Percentiles rank a stretch among this genome's conserved stretches.
Conservation (phyloP, 805 yeast genomes). For the Metschnikowia reukaufii region DNA sequence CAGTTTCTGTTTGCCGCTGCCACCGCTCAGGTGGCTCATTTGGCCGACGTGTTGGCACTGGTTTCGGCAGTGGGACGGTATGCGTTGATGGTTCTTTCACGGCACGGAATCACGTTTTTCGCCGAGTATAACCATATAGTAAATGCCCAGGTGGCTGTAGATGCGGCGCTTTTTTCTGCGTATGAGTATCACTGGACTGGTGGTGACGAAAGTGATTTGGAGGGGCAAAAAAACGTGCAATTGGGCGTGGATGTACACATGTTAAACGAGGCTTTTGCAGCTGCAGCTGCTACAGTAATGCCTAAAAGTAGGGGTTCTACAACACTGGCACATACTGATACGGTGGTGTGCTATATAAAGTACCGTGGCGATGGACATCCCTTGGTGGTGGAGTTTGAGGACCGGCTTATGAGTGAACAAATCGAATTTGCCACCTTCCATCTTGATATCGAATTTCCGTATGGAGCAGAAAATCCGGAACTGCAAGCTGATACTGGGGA, state of each 20-base stretch:
- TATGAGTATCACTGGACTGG: constrained; percentile 24
- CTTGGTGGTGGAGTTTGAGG: constrained; percentile 42
- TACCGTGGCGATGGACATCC: constrained; percentile 43
- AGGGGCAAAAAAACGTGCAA: constrained; percentile 11
- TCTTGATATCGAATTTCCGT: constrained; percentile 29
- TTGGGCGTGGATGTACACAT: constrained; percentile 40
- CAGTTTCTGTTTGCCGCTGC: constrained; percentile 31
- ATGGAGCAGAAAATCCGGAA: constrained; percentile 24
- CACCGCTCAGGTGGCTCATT: constrained; percentile 38
- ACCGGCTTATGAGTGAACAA: constrained; percentile 38
- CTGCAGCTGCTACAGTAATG: constrained; percentile 27
- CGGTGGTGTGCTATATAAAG: constrained; percentile 33
- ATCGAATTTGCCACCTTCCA: constrained; percentile 43
- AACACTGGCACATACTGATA: background rate
- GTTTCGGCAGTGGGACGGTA: constrained; percentile 32
- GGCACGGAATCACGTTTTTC: constrained; percentile 34
- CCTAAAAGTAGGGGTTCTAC: constrained; percentile 7
- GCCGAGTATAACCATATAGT: constrained; percentile 38
- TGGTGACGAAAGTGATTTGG: background rate
- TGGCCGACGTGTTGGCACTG: constrained; percentile 37
- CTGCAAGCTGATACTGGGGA: constrained; percentile 3
- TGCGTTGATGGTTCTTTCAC: constrained; percentile 35
- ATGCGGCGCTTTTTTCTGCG: constrained; percentile 35
- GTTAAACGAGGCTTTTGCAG: constrained; percentile 36
- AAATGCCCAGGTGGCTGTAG: constrained; percentile 36